Base-by-base conservation (phyloP, 2,329 filamentous ascomycete species). In the Phoma herbarum region DNA sequence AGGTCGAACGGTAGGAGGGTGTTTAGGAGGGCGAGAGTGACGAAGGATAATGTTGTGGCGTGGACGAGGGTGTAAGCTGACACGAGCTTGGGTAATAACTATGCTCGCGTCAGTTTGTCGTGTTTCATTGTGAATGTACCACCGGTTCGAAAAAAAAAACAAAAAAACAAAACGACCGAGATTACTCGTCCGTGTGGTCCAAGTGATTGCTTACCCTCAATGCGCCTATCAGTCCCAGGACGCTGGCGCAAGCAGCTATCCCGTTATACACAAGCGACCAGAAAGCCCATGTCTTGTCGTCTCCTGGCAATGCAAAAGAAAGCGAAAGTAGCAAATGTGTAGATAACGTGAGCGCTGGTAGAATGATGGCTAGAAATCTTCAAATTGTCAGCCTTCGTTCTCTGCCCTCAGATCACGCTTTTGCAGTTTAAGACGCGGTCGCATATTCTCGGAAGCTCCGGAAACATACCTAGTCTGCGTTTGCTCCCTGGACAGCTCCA, bases 221-320 rank as follows among this genome's bases (percentile, higher is more conserved):
- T 29, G 78, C 79, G 43, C 80, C 80, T n/a, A 80, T 52, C 25
- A 82, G 58, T 5, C 80, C 80, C 44, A 80, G 66, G 10, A 78
- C 61, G 60, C 78, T 79, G 42, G 79, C 66, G 9, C 76, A 60
- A 55, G 75, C 75, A 18, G 78, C 77, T 31, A 80, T 69, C 59
- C 77, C 69, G 22, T 79, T 71, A 64, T 81, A 82, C 41, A 71
- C 60, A 6, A 75, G 64, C 28, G 77, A 77, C 54, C 64, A 71
- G 10, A 58, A 75, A 65, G 54, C 62, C 59, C 39, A 72, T 70
- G 73, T 44, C 70, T 75, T 45, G 72, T 66, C 58, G 26, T 64
- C 57, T 35, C 67, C 59, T 1, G 67, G 62, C 23, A 72, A 59
- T 4, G 66, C 58, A 29, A 63, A 66, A 46, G 65, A 65, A 20